A percentile compares a stretch with the other conserved stretches of the same genome.
phyloP scores from a whole-genome alignment of 2,329 filamentous ascomycete species.

The Aspergillus melleus region DNA sequence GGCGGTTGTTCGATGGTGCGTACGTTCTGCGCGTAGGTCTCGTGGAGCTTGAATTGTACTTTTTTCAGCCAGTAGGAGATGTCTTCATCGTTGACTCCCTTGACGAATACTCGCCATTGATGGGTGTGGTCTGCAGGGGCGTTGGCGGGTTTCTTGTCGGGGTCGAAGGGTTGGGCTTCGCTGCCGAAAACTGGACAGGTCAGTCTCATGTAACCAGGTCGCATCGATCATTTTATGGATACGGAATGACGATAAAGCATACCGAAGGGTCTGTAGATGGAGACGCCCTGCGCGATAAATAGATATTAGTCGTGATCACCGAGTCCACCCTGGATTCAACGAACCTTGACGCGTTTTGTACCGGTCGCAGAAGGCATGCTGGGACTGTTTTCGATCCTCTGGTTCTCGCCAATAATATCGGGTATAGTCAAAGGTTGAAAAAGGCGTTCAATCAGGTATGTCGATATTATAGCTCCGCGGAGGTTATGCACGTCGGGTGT shows the following conservation, averaged over 20 bases:
- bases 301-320: conserved; percentile 18
- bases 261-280: conserved; percentile 51
- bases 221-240: not conserved
- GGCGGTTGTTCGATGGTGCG: conserved; percentile 79
- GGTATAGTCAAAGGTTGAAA: not conserved
- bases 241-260: conserved; percentile 15
- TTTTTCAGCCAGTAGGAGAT: conserved; percentile 95
- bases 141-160: conserved; percentile 70
- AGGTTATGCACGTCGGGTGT: not conserved
- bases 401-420: not conserved
- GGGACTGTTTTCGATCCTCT: not conserved
- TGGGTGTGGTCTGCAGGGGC: conserved; percentile 91
- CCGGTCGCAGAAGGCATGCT: conserved; percentile 55
- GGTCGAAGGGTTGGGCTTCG: conserved; percentile 76
- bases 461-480: not conserved
- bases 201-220: not conserved
- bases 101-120: conserved; percentile 93
- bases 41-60: conserved; percentile 97
- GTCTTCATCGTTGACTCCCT: conserved; percentile 83
- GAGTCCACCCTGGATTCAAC: conserved; percentile 13
- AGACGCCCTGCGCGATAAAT: conserved; percentile 38
- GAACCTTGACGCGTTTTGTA: conserved; percentile 55
- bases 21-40: conserved; percentile 89
- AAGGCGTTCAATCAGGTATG: not conserved
- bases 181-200: conserved; percentile 67